phyloP scores from a whole-genome alignment of 257 asterid genomes.

The Jaltomata sinuosa region DNA sequence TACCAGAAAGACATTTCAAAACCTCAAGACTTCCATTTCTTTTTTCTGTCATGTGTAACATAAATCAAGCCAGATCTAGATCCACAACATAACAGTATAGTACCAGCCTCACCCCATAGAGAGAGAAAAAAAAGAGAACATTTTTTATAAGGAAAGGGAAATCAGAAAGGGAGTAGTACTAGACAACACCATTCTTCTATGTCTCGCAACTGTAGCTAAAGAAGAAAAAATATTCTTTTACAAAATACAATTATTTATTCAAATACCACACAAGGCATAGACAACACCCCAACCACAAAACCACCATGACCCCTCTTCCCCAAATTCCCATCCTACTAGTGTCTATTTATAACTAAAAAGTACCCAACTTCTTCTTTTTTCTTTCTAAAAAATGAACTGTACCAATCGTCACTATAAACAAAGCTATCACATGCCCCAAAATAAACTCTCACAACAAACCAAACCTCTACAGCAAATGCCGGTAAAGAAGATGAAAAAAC shows the following conservation, averaged over 20 bases:
- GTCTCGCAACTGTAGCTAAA: neutral
- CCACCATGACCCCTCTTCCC: neutral
- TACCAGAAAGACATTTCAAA: neutral
- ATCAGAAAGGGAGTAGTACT: neutral
- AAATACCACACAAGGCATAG: neutral
- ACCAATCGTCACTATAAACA: neutral
- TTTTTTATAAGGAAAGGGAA: neutral
- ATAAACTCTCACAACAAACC: neutral
- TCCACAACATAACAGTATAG: neutral
- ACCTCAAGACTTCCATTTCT: neutral
- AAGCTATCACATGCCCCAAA: neutral
- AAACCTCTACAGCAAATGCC: neutral
- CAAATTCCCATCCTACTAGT: neutral
- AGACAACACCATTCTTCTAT: neutral
- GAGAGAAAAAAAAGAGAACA: neutral
- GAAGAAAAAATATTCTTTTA: neutral
- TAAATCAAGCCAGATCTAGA: neutral
- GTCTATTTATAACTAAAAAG: neutral
- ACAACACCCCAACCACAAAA: neutral
- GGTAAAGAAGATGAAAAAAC: neutral
- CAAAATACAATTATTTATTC: neutral
- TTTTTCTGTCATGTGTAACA: neutral
- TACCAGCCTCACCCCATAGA: neutral
- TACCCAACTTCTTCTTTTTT: too few species aligned
- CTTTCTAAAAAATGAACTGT: neutral